phyloP scores from a whole-genome alignment of 2,329 filamentous ascomycete genomes.

The Clonostachys chloroleuca region DNA sequence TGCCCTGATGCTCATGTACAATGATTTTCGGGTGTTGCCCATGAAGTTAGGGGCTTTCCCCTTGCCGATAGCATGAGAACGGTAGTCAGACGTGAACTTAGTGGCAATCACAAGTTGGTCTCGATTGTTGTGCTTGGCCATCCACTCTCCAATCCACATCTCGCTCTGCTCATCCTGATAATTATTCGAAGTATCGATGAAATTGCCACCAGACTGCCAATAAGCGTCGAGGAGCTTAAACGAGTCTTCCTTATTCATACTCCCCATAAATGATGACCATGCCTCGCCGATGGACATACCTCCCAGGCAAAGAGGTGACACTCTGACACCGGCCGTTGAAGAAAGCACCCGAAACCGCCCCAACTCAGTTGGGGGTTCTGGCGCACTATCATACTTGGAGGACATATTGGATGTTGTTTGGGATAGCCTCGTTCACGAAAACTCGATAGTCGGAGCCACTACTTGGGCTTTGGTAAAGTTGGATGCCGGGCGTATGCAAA shows the following conservation, averaged over 20 bases:
- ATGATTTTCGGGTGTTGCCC: slow-evolving; percentile 29
- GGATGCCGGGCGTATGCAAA: too few relatives aligned
- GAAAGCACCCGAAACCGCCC: neutral
- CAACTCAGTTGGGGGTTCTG: neutral
- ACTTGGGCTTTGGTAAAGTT: too few relatives aligned
- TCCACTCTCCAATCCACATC: slow-evolving; percentile 45
- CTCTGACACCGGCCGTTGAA: slow-evolving; percentile 36
- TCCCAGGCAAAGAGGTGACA: slow-evolving; percentile 37
- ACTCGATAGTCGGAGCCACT: too few relatives aligned
- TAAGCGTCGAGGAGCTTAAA: slow-evolving; percentile 53
- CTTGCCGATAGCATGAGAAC: slow-evolving; percentile 19
- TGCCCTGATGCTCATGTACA: slow-evolving; percentile 29
- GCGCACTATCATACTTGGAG: too few relatives aligned
- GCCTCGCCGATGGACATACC: slow-evolving; percentile 39
- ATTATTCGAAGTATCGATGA: slow-evolving; percentile 51
- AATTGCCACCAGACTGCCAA: slow-evolving; percentile 51
- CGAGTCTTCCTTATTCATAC: slow-evolving; percentile 43
- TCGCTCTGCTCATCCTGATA: slow-evolving; percentile 47
- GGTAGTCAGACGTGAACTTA: slow-evolving; percentile 38
- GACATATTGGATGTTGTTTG: too few relatives aligned
- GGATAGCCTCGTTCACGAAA: too few relatives aligned
- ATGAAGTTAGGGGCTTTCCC: slow-evolving; percentile 23
- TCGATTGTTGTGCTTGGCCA: slow-evolving; percentile 31
- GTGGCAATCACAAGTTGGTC: slow-evolving; percentile 41
- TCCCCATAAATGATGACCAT: slow-evolving; percentile 35